Conservation (phyloP, 1,284 basidiomycete genomes). For the Ustilago curta region DNA sequence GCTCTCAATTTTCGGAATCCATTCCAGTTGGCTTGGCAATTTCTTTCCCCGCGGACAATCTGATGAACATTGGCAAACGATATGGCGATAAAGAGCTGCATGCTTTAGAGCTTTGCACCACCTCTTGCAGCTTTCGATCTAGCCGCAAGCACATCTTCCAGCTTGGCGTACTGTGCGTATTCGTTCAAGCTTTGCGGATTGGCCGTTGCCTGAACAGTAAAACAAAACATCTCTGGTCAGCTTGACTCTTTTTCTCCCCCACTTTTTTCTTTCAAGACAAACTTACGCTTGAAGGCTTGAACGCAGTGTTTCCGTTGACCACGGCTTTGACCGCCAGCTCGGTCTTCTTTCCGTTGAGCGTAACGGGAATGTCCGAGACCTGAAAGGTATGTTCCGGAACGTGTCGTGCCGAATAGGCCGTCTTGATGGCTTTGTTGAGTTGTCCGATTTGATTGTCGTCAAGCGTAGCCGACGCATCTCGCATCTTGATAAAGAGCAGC, state of each 20-base stretch:
- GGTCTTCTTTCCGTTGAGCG: slow-evolving; percentile 60
- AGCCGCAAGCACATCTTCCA: slow-evolving; percentile 34
- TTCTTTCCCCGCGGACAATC: neutral
- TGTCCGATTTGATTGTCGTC: slow-evolving; percentile 27
- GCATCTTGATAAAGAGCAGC: slow-evolving; percentile 64
- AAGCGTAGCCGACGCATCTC: slow-evolving; percentile 37
- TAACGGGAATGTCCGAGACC: slow-evolving; percentile 58
- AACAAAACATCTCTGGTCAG: neutral
- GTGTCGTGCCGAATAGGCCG: slow-evolving; percentile 59
- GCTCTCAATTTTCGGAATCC: too few species aligned
- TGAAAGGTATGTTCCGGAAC: slow-evolving; percentile 64
- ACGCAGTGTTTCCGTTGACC: slow-evolving; percentile 42
- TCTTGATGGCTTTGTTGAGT: slow-evolving; percentile 58
- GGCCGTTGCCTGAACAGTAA: slow-evolving; percentile 38
- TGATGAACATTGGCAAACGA: neutral
- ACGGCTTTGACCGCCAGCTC: slow-evolving; percentile 62
- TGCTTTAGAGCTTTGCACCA: slow-evolving; percentile 33
- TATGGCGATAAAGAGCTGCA: neutral
- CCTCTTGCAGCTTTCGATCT: slow-evolving; percentile 5
- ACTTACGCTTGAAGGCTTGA: slow-evolving; percentile 51
- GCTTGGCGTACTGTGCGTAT: slow-evolving; percentile 49
- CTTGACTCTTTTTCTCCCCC: neutral
- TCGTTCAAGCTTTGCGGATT: slow-evolving; percentile 46
- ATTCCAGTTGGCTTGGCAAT: neutral
- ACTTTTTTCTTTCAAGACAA: neutral